Percentiles rank a stretch among this genome's conserved stretches.
Conservation (phyloP, 2,329 filamentous ascomycete genomes). For the Trichoderma koningii region DNA sequence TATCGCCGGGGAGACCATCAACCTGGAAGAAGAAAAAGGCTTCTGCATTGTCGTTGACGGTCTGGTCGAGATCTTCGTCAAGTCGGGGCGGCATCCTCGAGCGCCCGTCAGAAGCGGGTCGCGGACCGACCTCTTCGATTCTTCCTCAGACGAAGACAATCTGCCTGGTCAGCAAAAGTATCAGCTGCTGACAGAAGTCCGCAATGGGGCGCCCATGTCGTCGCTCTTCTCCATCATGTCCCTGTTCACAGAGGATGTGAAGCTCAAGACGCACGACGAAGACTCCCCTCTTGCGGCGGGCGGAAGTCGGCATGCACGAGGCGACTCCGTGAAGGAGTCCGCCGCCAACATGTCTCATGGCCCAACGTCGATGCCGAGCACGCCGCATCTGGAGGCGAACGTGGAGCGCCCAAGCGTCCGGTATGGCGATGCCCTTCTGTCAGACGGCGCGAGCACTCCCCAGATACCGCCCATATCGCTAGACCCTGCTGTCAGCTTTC, state of each 20-base stretch:
- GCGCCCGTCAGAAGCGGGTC: conserved; percentile 35
- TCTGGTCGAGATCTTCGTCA: conserved; percentile 96
- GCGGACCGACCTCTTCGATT: conserved; percentile 38
- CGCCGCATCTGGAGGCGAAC: conserved; percentile 43
- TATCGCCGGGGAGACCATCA: conserved; percentile 91
- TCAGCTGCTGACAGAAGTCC: conserved; percentile 93
- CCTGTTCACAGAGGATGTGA: conserved; percentile 92
- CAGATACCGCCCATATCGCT: conserved; percentile 75
- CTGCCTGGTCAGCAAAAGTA: conserved; percentile 77
- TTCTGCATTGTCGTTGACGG: conserved; percentile 98
- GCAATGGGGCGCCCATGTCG: conserved; percentile 97
- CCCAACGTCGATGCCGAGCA: conserved; percentile 41
- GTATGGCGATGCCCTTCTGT: conserved; percentile 28
- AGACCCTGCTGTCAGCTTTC: conserved; percentile 48
- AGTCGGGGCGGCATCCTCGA: conserved; percentile 66
- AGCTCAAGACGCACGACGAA: conserved; percentile 73
- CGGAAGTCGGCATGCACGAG: conserved; percentile 37
- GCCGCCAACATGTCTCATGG: conserved; percentile 25
- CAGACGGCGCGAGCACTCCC: conserved; percentile 38
- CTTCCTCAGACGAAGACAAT: conserved; percentile 68
- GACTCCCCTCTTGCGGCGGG: conserved; percentile 34
- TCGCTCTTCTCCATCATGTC: conserved; percentile 97
- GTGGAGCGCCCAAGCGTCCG: conserved; percentile 27
- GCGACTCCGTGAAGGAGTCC: conserved; percentile 34
- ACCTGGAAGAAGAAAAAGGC: conserved; percentile 95